phyloP scores from a whole-genome alignment of 2,329 filamentous ascomycete species.

The Monosporascus ibericus region DNA sequence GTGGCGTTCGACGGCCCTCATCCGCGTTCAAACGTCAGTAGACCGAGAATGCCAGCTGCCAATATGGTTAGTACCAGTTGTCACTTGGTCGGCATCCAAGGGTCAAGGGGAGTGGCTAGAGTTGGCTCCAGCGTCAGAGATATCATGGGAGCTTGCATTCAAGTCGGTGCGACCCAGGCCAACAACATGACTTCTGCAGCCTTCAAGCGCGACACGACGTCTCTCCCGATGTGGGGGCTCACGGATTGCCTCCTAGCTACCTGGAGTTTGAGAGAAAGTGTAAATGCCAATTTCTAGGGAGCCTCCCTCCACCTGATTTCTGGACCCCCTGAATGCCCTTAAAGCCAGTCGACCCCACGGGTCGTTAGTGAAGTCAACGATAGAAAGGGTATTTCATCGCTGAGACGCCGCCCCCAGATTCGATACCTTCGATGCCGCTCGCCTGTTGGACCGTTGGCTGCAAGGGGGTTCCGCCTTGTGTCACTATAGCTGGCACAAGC shows the following conservation, averaged over 20 bases:
- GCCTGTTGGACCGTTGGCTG: conserved; percentile 15
- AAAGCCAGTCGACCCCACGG: conserved; percentile 6
- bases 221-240: conserved; percentile 14
- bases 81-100: background rate
- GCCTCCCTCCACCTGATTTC: conserved; percentile 7
- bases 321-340: background rate
- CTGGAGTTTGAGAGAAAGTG: conserved; percentile 7
- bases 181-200: conserved; percentile 5
- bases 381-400: conserved; percentile 10
- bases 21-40: background rate
- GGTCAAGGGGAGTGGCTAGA: background rate
- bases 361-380: conserved; percentile 3
- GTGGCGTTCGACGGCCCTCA: background rate
- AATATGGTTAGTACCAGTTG: background rate
- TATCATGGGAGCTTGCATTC: conserved; percentile 10
- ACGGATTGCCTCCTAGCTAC: conserved; percentile 3
- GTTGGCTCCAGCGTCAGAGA: conserved; percentile 9
- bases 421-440: conserved; percentile 10
- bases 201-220: conserved; percentile 10
- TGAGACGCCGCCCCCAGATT: conserved; percentile 7
- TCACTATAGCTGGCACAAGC: conserved; percentile 1
- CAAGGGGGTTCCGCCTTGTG: conserved; percentile 15
- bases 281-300: background rate
- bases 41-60: background rate
- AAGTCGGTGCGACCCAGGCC: conserved; percentile 7